Percentiles rank a stretch among this genome's conserved stretches.
phyloP scores from a whole-genome alignment of 116 monocot genomes.

The Iris pallida region DNA sequence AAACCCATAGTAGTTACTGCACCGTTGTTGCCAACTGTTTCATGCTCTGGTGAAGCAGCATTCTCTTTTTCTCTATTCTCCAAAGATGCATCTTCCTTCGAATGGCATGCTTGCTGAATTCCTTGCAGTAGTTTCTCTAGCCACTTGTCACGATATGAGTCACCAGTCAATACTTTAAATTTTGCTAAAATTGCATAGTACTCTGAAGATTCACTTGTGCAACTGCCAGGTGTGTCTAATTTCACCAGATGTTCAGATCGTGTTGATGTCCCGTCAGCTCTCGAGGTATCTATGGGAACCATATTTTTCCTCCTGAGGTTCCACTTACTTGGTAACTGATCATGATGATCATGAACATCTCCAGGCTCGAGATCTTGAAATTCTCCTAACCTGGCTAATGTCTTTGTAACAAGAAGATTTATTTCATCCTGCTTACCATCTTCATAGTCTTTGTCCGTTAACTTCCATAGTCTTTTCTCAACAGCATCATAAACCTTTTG shows the following conservation, averaged over 20 bases:
- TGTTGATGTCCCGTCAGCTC: conserved; percentile 26
- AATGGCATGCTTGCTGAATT: conserved; percentile 42
- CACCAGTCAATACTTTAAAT: conserved; percentile 68
- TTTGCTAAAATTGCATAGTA: conserved; percentile 43
- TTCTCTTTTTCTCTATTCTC: conserved; percentile 18
- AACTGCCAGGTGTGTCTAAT: conserved; percentile 78
- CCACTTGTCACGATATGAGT: conserved; percentile 75
- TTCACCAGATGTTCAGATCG: conserved; percentile 31
- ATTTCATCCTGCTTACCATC: conserved; percentile 80
- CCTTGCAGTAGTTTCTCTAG: conserved; percentile 78
- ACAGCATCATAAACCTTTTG: conserved; percentile 83
- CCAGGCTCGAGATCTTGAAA: conserved; percentile 66
- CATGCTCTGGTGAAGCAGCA: conserved; percentile 4
- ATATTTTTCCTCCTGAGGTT: conserved; percentile 45
- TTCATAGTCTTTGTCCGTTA: conserved; percentile 84
- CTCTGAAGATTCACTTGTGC: conserved; percentile 33
- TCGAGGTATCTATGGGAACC: conserved; percentile 52
- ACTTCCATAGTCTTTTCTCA: conserved; percentile 67
- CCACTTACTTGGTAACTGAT: conserved; percentile 39
- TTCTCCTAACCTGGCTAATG: conserved; percentile 53
- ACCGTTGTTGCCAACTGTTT: conserved; percentile 6
- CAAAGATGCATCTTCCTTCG: conserved; percentile 25
- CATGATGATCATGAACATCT: conserved; percentile 36
- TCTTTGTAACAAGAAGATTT: conserved; percentile 69
- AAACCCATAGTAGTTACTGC: too few species aligned